Evolutionary conservation across 768 basidiomycete genomes (phyloP), one percentile per base, ranked within the genome.

Genomic region (Mycena floridula): DNA sequence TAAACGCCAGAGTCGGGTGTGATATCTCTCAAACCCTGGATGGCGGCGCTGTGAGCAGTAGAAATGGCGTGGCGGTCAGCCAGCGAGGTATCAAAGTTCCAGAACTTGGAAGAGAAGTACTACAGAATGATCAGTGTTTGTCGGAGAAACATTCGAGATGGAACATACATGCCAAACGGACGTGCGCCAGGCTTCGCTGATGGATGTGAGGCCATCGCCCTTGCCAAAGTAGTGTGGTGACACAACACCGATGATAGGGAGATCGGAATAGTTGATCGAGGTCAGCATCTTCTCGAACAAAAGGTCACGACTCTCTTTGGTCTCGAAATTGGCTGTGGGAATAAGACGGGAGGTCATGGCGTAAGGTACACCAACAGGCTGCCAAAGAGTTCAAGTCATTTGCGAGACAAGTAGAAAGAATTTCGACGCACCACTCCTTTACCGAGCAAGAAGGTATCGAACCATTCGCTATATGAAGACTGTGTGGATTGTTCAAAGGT

Each of bases 311-410:
- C 54, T 51, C 2, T 43, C 26, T 7, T 45, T 47, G 3, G 50
- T 54, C 21, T 32, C 38, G 46, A 60, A 61, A 13, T 54, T 38
- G 16, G 41, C 32, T 9, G 54, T 46, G 8, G 54, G 50, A 15
- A 63, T 36, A n/a, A 63, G 50, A 11, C 60, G 59, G 13, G 54
- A 52, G 9, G 52, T 54, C 6, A 59, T 43, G n/a, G 52, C 49
- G 18, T 48, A 27, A 25, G 54, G 49, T 15, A 48, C 38, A 20
- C 61, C 55, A 9, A 59, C 8, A 23, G 38, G 38, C 38, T 49
- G 52, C 44, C 59, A n/a, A n/a, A n/a, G 50, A 2, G 55, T 59
- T 57, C 35, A 37, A 40, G 54, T 59, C 63, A 50, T 60, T 59
- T 4, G 56, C 43, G 32, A 51, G 42, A 50, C 51, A 62, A 22